Evolutionary conservation across 2,329 filamentous ascomycete species (phyloP), one percentile per base, ranked within the genome.

Genomic region (Botrytis tulipae): DNA sequence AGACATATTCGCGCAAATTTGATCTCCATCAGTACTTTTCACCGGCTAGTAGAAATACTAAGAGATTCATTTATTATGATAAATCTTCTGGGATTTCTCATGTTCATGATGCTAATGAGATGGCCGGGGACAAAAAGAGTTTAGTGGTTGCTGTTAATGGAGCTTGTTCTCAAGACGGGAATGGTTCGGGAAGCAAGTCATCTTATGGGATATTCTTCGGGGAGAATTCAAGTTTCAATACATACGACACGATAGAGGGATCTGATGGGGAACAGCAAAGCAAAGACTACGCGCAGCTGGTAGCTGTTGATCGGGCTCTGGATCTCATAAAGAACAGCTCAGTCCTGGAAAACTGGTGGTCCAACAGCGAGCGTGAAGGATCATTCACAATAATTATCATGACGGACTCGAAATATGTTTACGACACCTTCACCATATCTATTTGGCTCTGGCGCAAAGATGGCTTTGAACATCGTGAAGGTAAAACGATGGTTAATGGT

Each of bases 1-100:
- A 16, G 29, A 68, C 42, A 16, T 68, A 9, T 14, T 57, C 66
- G 16, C 66, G 66, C 6, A 68, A 42, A 54, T 68, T 68, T 68
- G 48, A 68, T 22, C 66, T 68, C 2, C 66, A 68, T 57, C 66
- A 68, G 12, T 68, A 68, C 7, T 68, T 68, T n/a, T 68, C 66
- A 1, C 66, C 66, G 0, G 66, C 66, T 20, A 68, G 66, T 22
- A 57, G 66, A 5, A 68, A 68, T 25, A 68, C 48, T 6, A 54
- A 68, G 29, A 68, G 35, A 25, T 68, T 68, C 20, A 68, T 68
- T 4, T 29, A 57, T 22, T 42, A 68, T 25, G 35, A 68, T 68
- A 1, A 1, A 32, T 25, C 18, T 22, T 22, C 20, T 37, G 10
- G 37, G 0, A 4, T 57, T 6, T 68, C 66, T 3, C 54, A 57